These are phyloP conservation scores for Fusarium tuaranense DNA, from an alignment of 2,329 filamentous ascomycete genomes.

Conservation along the genomic window DNA sequence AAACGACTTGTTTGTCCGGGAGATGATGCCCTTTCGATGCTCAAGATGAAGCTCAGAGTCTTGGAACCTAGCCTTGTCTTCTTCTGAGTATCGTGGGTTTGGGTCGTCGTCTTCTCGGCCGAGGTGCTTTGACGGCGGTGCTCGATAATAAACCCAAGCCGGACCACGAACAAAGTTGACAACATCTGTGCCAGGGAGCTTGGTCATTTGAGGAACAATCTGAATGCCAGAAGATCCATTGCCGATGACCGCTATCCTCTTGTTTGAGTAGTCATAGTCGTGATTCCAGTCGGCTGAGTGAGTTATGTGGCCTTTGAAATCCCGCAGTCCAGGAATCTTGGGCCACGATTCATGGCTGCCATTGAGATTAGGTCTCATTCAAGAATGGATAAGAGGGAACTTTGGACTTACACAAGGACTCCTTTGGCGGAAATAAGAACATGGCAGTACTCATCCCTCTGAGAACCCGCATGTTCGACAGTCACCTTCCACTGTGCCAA, in stretches of 20 bases:
- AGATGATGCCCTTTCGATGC: constrained; percentile 56
- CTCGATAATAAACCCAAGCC: constrained; percentile 52
- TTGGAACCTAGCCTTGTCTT: constrained; percentile 62
- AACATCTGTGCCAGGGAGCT: constrained; percentile 46
- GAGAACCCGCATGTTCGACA: constrained; percentile 22
- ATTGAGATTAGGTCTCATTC: background rate
- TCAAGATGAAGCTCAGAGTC: constrained; percentile 64
- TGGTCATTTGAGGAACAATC: constrained; percentile 39
- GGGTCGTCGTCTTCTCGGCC: constrained; percentile 45
- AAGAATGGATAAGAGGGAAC: background rate
- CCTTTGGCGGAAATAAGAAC: constrained; percentile 38
- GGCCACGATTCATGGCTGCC: constrained; percentile 39
- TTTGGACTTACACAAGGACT: constrained; percentile 34
- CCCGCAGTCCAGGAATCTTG: constrained; percentile 30
- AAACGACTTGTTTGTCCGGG: constrained; percentile 48
- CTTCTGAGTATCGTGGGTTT: constrained; percentile 44
- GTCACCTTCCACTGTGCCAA: constrained; percentile 39
- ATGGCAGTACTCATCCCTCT: constrained; percentile 36
- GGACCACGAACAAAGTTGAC: constrained; percentile 50
- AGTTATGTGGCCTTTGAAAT: constrained; percentile 34
- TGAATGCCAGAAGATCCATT: constrained; percentile 39
- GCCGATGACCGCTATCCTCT: constrained; percentile 37
- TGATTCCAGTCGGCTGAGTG: constrained; percentile 39
- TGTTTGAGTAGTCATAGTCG: constrained; percentile 33
- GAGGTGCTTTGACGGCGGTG: constrained; percentile 46